Base-by-base conservation (phyloP, 352 stramenopile species). In the Lagenidium giganteum region DNA sequence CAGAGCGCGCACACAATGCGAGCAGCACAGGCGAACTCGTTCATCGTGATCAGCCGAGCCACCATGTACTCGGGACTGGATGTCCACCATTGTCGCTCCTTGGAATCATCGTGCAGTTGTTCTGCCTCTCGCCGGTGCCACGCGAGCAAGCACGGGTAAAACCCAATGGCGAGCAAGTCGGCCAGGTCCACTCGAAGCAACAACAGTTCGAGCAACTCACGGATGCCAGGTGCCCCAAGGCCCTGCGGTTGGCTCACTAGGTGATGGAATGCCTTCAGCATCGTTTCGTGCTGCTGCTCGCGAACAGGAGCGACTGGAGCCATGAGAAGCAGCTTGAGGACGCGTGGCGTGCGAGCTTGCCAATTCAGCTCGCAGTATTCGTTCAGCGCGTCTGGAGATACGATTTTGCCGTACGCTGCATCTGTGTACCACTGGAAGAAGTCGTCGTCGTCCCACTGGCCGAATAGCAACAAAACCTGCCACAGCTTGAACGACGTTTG, bases 181-280 rank as follows among this genome's bases (percentile, higher is more conserved):
- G 39, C 31, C 5, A 87, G 21, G 37, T 87, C 73, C 28, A 84
- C 70, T 12, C 75, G 78, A 42, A 91, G 48, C n/a, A 91, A 55
- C 9, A 64, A 43, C 16, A 91, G 51, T 40, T 87, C 75, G 25
- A 84, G 58, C 3, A 61, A n/a, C 33, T 8, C 33, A 37, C 17
- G 54, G 5, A 22, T 28, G 53, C 33, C 61, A 46, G 22, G 47
- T 33, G 21, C 45, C 14, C 40, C 53, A 14, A 47, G 20, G 5
- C 64, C 14, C 21, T 52, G 38, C 14, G 2, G 42, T 17, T 7
- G 32, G n/a, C 7, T 36, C 22, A 45, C 11, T 11, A 39, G 42
- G 2, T 30, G 21, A 4, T 45, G 27, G 16, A 49, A 28, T n/a
- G 31, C 42, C 3, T 44, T 28, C 13, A 86, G 42, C 12, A 77